Evolutionary conservation across 208 protist genomes (phyloP).

Genomic region (Leishmania martiniquensis): DNA sequence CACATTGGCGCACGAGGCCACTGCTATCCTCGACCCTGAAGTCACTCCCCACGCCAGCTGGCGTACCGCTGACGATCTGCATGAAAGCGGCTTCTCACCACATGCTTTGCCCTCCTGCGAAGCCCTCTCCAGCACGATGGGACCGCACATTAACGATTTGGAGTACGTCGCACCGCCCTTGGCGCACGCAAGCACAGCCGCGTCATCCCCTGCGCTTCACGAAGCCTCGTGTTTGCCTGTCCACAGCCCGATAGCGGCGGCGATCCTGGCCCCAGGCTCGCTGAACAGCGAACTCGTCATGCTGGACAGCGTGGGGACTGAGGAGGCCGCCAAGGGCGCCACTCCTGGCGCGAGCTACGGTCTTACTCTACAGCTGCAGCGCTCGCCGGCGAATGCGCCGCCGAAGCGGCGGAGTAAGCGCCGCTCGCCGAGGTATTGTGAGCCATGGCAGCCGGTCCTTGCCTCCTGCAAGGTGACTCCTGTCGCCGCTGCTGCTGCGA

Average conservation of each 20-base stretch:
- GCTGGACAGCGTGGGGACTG: neutral
- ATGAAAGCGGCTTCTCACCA: conserved; percentile 5
- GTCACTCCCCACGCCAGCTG: too few species aligned
- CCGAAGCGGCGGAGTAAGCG: neutral
- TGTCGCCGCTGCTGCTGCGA: neutral
- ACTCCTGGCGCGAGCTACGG: conserved; percentile 9
- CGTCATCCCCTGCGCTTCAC: neutral
- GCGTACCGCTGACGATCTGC: neutral
- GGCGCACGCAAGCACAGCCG: conserved; percentile 10
- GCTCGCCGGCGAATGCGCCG: neutral
- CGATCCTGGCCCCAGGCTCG: neutral
- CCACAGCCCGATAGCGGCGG: neutral
- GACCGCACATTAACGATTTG: conserved; percentile 7
- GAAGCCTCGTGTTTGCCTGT: neutral
- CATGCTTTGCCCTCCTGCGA: neutral
- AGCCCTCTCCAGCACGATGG: conserved; percentile 6
- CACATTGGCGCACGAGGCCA: conserved; percentile 11
- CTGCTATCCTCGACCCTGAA: conserved; percentile 23
- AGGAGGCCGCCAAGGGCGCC: neutral
- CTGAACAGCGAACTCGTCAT: conserved; percentile 4
- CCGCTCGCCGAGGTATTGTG: conserved; percentile 24
- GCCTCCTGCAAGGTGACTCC: neutral
- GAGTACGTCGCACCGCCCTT: conserved; percentile 7
- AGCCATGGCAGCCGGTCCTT: conserved; percentile 37
- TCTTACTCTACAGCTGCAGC: neutral